Percentiles rank a stretch among this genome's conserved stretches.
Conservation (phyloP, 2,329 filamentous ascomycete species). For the Fusarium brevicatenulatum region DNA sequence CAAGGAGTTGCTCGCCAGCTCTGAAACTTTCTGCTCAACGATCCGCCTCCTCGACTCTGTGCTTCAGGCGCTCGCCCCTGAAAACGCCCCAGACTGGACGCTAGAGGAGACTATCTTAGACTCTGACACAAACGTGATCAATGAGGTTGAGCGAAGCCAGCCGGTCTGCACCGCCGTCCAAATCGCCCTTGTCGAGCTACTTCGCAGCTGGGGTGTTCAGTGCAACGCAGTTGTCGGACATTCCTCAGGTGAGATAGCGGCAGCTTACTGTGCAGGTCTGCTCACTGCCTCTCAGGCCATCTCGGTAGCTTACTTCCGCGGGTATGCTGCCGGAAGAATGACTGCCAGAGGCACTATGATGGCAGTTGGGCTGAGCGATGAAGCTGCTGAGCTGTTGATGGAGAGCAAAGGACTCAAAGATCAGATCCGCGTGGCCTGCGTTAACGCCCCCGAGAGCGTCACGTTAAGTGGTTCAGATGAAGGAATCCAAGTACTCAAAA, state of each 20-base stretch:
- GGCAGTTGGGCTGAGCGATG: not conserved
- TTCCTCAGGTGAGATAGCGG: not conserved
- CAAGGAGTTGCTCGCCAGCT: rapidly evolving
- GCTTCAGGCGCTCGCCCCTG: not conserved
- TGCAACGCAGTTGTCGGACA: not conserved
- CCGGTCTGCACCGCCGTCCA: not conserved
- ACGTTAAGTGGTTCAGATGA: not conserved
- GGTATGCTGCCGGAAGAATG: not conserved
- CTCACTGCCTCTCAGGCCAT: not conserved
- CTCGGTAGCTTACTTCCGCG: not conserved
- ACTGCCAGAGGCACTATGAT: not conserved
- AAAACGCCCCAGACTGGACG: not conserved
- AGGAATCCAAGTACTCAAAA: not conserved
- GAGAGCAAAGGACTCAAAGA: not conserved
- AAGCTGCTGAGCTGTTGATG: not conserved
- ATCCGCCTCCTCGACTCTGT: not conserved
- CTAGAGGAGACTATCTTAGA: not conserved
- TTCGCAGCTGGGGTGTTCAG: not conserved
- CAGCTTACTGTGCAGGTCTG: not conserved
- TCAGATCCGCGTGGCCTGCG: not conserved
- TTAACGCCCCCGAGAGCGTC: not conserved
- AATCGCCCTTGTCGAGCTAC: not conserved
- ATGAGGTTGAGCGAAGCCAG: not conserved
- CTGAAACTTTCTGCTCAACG: rapidly evolving
- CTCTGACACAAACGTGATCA: rapidly evolving